A percentile compares a stretch with the other conserved stretches of the same genome.
These are phyloP conservation scores for Camellia japonica DNA, from an alignment of 148 eudicot genomes.

Conservation along the genomic window DNA sequence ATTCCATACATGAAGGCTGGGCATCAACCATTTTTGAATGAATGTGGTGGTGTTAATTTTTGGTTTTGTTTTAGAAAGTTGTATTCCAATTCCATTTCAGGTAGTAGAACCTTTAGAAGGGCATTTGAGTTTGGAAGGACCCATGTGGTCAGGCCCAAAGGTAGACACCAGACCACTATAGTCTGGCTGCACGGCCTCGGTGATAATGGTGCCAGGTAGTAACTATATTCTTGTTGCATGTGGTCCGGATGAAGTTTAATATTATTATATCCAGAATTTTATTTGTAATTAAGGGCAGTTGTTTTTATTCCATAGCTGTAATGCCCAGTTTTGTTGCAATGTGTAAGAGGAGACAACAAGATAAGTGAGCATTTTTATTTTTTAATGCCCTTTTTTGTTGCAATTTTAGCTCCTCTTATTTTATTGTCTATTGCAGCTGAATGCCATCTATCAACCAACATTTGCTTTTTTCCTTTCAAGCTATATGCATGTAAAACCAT, in stretches of 20 bases:
- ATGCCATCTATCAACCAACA: neutral
- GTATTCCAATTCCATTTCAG: slow-evolving; percentile 34
- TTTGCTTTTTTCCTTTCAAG: neutral
- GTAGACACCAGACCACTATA: slow-evolving; percentile 88
- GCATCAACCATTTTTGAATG: neutral
- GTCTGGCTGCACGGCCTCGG: slow-evolving; percentile 99
- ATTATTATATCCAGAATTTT: neutral
- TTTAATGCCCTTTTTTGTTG: neutral
- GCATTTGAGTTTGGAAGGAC: slow-evolving; percentile 80
- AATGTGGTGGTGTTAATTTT: neutral
- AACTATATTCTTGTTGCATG: neutral
- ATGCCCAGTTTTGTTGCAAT: neutral
- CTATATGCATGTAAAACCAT: slow-evolving; percentile 7
- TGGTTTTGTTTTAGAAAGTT: slow-evolving; percentile 11
- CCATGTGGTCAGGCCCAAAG: slow-evolving; percentile 85
- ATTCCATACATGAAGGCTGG: neutral
- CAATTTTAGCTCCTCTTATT: neutral
- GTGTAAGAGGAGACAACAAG: neutral
- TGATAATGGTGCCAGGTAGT: slow-evolving; percentile 87
- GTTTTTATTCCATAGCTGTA: neutral
- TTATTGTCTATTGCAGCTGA: neutral
- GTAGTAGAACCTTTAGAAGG: slow-evolving; percentile 63
- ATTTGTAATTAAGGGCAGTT: neutral
- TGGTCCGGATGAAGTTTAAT: neutral
- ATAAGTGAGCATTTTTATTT: neutral